Conservation (phyloP, 257 asterid species). For the Lycium barbarum region DNA sequence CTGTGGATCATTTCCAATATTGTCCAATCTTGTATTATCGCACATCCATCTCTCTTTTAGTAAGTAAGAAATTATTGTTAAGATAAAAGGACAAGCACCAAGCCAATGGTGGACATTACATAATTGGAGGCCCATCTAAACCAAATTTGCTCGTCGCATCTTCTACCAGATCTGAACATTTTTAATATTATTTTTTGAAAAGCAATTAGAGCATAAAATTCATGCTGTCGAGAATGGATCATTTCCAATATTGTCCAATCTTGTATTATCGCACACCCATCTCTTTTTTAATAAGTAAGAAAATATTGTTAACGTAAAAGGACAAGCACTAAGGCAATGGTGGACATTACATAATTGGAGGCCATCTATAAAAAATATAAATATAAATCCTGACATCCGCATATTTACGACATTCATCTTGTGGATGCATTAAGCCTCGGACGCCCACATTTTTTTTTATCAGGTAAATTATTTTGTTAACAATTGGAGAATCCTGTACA, state of each 20-base stretch:
- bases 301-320: not conserved
- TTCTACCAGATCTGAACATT: not conserved
- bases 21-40: not conserved
- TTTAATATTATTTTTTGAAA: not conserved
- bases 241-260: not conserved
- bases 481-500: no score
- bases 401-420: not conserved
- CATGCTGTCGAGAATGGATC: not conserved
- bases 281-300: not conserved
- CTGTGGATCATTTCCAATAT: not conserved
- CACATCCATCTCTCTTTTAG: not conserved
- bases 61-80: not conserved
- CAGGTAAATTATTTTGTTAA: no score
- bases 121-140: conserved; percentile 1
- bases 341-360: not conserved
- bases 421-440: not conserved
- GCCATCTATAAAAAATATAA: not conserved
- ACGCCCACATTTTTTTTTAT: not conserved
- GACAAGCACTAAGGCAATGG: not conserved
- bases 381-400: not conserved
- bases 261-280: not conserved
- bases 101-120: not conserved
- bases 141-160: not conserved
- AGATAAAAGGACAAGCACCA: not conserved
- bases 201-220: not conserved